These are phyloP conservation scores for Penicillium cosmopolitanum DNA, from an alignment of 495 filamentous ascomycete genomes.

Conservation along the genomic window DNA sequence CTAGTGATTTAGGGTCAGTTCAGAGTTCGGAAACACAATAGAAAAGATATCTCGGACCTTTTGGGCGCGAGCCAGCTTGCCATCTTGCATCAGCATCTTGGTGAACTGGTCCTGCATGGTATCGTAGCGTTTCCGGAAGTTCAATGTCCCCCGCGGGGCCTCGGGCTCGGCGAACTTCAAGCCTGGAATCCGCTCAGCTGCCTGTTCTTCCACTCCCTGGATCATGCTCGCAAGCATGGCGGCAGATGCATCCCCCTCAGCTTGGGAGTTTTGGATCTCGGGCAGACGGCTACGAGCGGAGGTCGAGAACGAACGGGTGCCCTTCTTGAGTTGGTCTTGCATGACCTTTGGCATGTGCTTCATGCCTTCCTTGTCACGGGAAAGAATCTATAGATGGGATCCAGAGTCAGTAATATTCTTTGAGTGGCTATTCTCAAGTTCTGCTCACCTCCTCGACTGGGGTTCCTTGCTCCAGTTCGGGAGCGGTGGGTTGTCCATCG, in stretches of 20 bases:
- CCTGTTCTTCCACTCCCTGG: constrained; percentile 37
- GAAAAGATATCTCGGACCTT: constrained; percentile 55
- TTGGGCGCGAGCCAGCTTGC: constrained; percentile 81
- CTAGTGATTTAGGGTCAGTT: constrained; percentile 45
- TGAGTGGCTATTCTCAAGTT: not conserved
- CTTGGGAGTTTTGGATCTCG: constrained; percentile 24
- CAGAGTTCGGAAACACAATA: not conserved
- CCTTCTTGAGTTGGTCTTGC: constrained; percentile 57
- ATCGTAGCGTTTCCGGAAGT: constrained; percentile 79
- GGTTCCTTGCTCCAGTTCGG: constrained; percentile 68
- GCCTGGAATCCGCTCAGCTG: constrained; percentile 47
- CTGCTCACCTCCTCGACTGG: constrained; percentile 64
- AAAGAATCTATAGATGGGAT: constrained; percentile 56
- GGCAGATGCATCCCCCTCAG: constrained; percentile 32
- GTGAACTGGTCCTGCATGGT: constrained; percentile 82
- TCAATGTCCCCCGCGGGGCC: constrained; percentile 61
- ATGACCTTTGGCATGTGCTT: constrained; percentile 72
- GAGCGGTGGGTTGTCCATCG: constrained; percentile 51
- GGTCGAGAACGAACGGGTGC: constrained; percentile 63
- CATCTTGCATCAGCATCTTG: constrained; percentile 86
- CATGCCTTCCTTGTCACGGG: constrained; percentile 62
- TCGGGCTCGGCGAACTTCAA: constrained; percentile 76
- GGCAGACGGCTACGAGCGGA: constrained; percentile 43
- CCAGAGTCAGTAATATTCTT: not conserved
- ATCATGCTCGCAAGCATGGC: constrained; percentile 46